These are phyloP conservation scores for Coemansia sp. DNA, from an alignment of 192 early-diverging fungal species.

Conservation along the genomic window DNA sequence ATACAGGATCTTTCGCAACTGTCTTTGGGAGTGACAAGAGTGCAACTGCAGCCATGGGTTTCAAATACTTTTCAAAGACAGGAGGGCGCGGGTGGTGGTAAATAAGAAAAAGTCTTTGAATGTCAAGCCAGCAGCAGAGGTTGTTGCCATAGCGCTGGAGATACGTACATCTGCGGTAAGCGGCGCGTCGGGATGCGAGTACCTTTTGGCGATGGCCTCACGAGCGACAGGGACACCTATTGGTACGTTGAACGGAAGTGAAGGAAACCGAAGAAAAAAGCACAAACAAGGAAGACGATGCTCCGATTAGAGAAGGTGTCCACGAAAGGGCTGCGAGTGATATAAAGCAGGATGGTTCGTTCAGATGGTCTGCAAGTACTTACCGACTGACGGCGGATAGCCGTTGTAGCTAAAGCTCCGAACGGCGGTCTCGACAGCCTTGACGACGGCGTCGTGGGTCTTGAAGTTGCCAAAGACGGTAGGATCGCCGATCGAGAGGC, in stretches of 20 bases:
- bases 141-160: not conserved
- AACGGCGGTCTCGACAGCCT: slow-evolving; percentile 70
- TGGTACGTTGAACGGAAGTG: not conserved
- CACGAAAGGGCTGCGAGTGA: not conserved
- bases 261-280: not conserved
- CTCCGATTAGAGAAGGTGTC: not conserved
- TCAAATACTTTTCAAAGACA: not conserved
- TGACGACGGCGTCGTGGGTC: slow-evolving; percentile 63
- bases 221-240: slow-evolving; percentile 61
- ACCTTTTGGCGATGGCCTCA: slow-evolving; percentile 72
- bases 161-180: slow-evolving; percentile 59
- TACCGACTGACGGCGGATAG: slow-evolving; percentile 77
- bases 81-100: not conserved
- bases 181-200: slow-evolving; percentile 68
- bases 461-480: slow-evolving; percentile 92
- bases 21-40: too few relatives aligned
- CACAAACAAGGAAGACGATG: not conserved
- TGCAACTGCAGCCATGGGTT: too few relatives aligned
- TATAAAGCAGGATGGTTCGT: not conserved
- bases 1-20: too few relatives aligned
- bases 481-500: slow-evolving; percentile 69
- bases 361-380: slow-evolving; percentile 14
- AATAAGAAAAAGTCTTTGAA: not conserved
- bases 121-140: not conserved
- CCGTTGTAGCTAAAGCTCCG: slow-evolving; percentile 78